These are phyloP conservation scores for Claviceps capensis DNA, from an alignment of 2,329 filamentous ascomycete genomes.

Conservation along the genomic window DNA sequence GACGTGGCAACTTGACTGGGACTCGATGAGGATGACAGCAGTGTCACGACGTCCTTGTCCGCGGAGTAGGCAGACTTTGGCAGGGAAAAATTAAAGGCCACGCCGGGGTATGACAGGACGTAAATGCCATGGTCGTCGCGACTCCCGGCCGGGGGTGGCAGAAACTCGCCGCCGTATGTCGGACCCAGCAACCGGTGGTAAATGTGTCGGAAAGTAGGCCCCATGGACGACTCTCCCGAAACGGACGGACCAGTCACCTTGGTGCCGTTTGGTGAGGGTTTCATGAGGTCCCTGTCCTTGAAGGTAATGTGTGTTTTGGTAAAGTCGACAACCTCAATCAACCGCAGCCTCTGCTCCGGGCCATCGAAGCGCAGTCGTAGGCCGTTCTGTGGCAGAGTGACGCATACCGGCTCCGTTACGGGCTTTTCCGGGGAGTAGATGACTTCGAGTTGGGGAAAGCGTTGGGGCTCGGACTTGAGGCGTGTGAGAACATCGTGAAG, in stretches of 20 bases:
- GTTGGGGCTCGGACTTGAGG: constrained; percentile 73
- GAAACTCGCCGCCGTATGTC: constrained; percentile 86
- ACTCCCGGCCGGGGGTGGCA: constrained; percentile 42
- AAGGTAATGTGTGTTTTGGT: constrained; percentile 73
- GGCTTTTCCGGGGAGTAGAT: constrained; percentile 66
- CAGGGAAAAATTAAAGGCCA: constrained; percentile 84
- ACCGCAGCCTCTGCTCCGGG: constrained; percentile 74
- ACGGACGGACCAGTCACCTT: constrained; percentile 20
- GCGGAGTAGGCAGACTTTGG: constrained; percentile 61
- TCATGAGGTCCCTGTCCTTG: constrained; percentile 65
- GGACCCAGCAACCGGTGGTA: constrained; percentile 90
- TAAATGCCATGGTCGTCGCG: constrained; percentile 56
- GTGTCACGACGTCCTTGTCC: constrained; percentile 66
- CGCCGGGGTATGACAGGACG: constrained; percentile 83
- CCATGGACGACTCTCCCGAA: constrained; percentile 25
- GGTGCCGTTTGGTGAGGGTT: constrained; percentile 32
- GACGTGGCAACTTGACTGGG: constrained; percentile 63
- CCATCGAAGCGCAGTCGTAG: constrained; percentile 87
- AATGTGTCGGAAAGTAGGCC: constrained; percentile 75
- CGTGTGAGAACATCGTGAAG: constrained; percentile 80
- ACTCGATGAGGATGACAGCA: constrained; percentile 67
- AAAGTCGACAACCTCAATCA: constrained; percentile 88
- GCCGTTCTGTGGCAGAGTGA: constrained; percentile 73
- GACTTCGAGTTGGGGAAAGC: constrained; percentile 72
- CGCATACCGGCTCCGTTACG: constrained; percentile 57